Evolutionary conservation across 495 filamentous ascomycete species (phyloP).

Genomic region (Penicillium argentinense): DNA sequence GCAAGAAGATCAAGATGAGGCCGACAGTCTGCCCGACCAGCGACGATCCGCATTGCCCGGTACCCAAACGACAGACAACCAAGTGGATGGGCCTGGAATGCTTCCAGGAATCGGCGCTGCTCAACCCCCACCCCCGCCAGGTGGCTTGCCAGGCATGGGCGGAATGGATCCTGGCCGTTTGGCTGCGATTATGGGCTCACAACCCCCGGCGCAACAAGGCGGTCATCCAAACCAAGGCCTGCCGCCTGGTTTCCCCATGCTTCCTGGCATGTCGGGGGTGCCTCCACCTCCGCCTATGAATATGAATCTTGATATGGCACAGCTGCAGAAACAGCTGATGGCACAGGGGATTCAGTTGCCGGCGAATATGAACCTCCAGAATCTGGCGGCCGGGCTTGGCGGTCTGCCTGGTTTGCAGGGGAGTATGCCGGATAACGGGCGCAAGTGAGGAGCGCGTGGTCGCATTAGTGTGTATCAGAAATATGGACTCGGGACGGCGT

Average conservation of each 20-base stretch:
- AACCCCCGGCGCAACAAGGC: constrained; percentile 24
- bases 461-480: constrained; percentile 15
- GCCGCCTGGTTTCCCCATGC: constrained; percentile 41
- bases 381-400: constrained; percentile 41
- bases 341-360: constrained; percentile 41
- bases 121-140: constrained; percentile 50
- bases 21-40: constrained; percentile 91
- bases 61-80: constrained; percentile 43
- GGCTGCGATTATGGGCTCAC: constrained; percentile 46
- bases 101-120: constrained; percentile 51
- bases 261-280: constrained; percentile 45
- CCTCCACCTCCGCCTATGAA: constrained; percentile 46
- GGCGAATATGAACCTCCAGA: constrained; percentile 42
- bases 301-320: constrained; percentile 67
- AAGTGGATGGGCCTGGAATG: constrained; percentile 36
- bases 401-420: constrained; percentile 50
- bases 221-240: constrained; percentile 13
- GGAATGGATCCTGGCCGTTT: constrained; percentile 54
- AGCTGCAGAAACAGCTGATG: constrained; percentile 56
- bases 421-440: constrained; percentile 34
- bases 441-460: constrained; percentile 20
- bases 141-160: constrained; percentile 50
- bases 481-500: constrained; percentile 23
- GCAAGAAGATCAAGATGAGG: constrained; percentile 88
- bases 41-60: constrained; percentile 64